These are phyloP conservation scores for Ophiostoma novo-ulmi DNA, from an alignment of 2,329 filamentous ascomycete genomes.

Conservation along the genomic window DNA sequence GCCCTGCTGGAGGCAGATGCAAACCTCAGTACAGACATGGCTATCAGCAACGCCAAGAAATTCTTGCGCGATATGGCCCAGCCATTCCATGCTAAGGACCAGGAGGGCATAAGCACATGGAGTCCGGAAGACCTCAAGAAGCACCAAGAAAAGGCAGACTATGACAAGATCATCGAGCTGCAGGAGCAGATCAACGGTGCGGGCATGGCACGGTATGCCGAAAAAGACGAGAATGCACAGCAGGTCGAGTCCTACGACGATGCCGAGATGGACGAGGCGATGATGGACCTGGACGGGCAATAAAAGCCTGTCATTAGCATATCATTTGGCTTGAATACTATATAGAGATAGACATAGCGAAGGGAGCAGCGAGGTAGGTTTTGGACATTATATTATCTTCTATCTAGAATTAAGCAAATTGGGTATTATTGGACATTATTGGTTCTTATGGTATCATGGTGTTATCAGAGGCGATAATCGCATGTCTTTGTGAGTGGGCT, in stretches of 20 bases:
- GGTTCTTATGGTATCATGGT: not conserved
- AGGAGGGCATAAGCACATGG: constrained; percentile 78
- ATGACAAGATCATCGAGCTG: constrained; percentile 61
- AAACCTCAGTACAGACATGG: constrained; percentile 93
- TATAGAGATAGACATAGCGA: not conserved
- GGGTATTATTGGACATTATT: not conserved
- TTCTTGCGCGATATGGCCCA: constrained; percentile 91
- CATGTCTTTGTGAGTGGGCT: not conserved
- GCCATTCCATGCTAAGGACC: constrained; percentile 74
- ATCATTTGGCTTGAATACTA: not conserved
- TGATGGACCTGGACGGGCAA: constrained; percentile 34
- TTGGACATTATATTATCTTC: not conserved
- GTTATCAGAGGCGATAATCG: not conserved
- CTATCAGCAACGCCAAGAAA: constrained; percentile 78
- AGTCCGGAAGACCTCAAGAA: constrained; percentile 51
- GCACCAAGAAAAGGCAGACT: constrained; percentile 70
- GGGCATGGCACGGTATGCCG: constrained; percentile 27
- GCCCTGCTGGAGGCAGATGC: constrained; percentile 78
- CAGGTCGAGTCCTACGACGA: constrained; percentile 35
- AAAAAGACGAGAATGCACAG: constrained; percentile 28
- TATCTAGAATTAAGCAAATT: not conserved
- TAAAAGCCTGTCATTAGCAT: not conserved
- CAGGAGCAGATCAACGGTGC: constrained; percentile 39
- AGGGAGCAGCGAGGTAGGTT: not conserved
- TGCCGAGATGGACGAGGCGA: constrained; percentile 47